A percentile compares a stretch with the other conserved stretches of the same genome.
Evolutionary conservation across 1,284 basidiomycete species (phyloP).

Genomic region (Rhodotorula sp.): DNA sequence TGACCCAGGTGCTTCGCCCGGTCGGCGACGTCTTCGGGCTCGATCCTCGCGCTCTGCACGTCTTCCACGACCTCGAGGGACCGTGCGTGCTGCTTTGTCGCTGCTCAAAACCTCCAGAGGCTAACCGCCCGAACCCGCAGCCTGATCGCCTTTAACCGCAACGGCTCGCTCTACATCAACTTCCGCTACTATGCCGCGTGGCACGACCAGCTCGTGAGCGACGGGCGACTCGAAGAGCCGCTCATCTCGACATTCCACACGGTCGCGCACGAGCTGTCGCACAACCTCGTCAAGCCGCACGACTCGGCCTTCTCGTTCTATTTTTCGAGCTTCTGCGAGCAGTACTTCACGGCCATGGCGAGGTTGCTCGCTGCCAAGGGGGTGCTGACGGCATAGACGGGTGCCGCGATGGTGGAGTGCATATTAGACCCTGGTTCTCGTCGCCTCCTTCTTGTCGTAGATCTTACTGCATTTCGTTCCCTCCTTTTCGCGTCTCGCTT

Average conservation of each 20-base stretch:
- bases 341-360: slow-evolving; percentile 54
- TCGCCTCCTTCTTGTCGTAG: background rate
- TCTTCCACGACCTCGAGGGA: slow-evolving; percentile 81
- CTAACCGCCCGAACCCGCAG: background rate
- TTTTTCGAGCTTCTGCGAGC: slow-evolving; percentile 85
- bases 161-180: slow-evolving; percentile 86
- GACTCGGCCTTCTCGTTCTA: slow-evolving; percentile 78
- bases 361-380: slow-evolving; percentile 20
- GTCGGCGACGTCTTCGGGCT: slow-evolving; percentile 49
- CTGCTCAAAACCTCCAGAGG: rapidly evolving
- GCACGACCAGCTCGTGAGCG: slow-evolving; percentile 72
- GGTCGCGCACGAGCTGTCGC: slow-evolving; percentile 76
- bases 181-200: slow-evolving; percentile 50
- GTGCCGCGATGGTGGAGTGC: too few relatives aligned
- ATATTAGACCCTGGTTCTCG: background rate
- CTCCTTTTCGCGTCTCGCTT: background rate
- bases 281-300: slow-evolving; percentile 50
- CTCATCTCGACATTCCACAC: slow-evolving; percentile 86
- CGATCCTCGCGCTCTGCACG: slow-evolving; percentile 67
- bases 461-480: background rate
- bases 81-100: slow-evolving; percentile 50
- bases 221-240: slow-evolving; percentile 65
- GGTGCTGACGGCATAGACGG: too few relatives aligned
- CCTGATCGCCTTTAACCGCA: slow-evolving; percentile 89
- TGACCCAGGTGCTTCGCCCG: slow-evolving; percentile 49